Evolutionary conservation across 768 basidiomycete species (phyloP), one percentile per base, ranked within the genome.

Genomic region (Mycena haematopus): DNA sequence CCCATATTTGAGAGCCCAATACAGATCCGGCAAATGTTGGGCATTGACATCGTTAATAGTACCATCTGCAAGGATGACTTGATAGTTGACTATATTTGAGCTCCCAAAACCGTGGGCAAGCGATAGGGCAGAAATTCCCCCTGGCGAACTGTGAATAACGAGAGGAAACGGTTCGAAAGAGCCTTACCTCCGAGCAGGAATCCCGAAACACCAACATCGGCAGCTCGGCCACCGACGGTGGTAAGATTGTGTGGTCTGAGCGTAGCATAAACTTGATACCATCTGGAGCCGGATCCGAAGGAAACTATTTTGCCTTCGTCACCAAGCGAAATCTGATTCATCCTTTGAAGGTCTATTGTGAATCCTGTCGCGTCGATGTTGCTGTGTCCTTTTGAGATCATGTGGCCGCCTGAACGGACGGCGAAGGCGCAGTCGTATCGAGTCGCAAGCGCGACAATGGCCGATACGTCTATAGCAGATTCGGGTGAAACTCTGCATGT

Each of bases 1-100:
- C 29, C 70, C 70, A 22, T 64, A 49, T 42, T 68, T 68, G 40
- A 71, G 61, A 14, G 66, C 70, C 68, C 64, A 62, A 49, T 63
- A 69, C 8, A 71, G 52, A 50, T 68, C 61, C 7, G 66, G 44
- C 24, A 64, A 54, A 6, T 40, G 27, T 2, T 59, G 7, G 2
- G n/a, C 36, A 40, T 58, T 69, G 17, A 67, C 70, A 21, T 64
- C 51, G 21, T 63, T 35, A 22, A 71, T 57, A 3, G 52, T 25
- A 14, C 68, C 66, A 21, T 69, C 58, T 1, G 60, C 66, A 46
- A 69, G 64, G 0, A 71, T 68, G 11, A 69, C 52, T 55, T 71
- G 61, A 27, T 69, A 71, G 36, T 57, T 56, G 19, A 68, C n/a
- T 19, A 71, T 42, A 38, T 60, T 69, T 17, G 62, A 62, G 47